Conservation (phyloP, 1,139 yeast species). For the Maudiozyma humilis region DNA sequence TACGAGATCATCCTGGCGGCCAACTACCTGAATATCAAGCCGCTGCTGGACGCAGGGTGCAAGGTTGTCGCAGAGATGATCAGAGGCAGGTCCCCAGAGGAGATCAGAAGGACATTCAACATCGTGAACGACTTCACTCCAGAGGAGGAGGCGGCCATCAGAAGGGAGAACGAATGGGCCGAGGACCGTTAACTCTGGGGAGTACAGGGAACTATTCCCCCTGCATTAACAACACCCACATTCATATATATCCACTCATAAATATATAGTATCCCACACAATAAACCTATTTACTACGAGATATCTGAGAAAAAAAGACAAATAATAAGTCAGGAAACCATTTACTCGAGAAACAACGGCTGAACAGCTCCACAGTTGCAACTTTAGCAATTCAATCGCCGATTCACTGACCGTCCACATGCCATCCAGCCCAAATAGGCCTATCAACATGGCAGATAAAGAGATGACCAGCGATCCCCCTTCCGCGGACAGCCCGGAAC, state of each 20-base stretch:
- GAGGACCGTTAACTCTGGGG: slow-evolving; percentile 65
- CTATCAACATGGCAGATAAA: too few species aligned
- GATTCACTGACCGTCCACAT: too few species aligned
- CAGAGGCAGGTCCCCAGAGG: slow-evolving; percentile 92
- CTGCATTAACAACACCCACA: background rate
- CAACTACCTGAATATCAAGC: slow-evolving; percentile 87
- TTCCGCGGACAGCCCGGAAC: background rate
- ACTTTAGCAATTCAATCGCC: too few species aligned
- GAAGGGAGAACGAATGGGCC: slow-evolving; percentile 98
- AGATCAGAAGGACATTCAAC: slow-evolving; percentile 90
- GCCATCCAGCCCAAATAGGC: too few species aligned
- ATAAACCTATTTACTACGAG: background rate
- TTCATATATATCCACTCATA: background rate
- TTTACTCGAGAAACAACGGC: too few species aligned
- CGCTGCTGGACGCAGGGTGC: slow-evolving; percentile 90
- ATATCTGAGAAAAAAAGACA: background rate
- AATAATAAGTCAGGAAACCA: too few species aligned
- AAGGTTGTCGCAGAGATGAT: slow-evolving; percentile 98
- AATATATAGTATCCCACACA: background rate
- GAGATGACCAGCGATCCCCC: too few species aligned
- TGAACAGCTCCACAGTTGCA: too few species aligned
- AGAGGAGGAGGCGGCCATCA: slow-evolving; percentile 96
- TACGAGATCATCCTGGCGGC: slow-evolving; percentile 95
- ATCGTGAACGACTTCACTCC: slow-evolving; percentile 95
- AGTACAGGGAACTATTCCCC: background rate